A percentile compares a stretch with the other conserved stretches of the same genome.
These are phyloP conservation scores for Boletus rubroflammeus DNA, from an alignment of 768 basidiomycete genomes.

Conservation along the genomic window DNA sequence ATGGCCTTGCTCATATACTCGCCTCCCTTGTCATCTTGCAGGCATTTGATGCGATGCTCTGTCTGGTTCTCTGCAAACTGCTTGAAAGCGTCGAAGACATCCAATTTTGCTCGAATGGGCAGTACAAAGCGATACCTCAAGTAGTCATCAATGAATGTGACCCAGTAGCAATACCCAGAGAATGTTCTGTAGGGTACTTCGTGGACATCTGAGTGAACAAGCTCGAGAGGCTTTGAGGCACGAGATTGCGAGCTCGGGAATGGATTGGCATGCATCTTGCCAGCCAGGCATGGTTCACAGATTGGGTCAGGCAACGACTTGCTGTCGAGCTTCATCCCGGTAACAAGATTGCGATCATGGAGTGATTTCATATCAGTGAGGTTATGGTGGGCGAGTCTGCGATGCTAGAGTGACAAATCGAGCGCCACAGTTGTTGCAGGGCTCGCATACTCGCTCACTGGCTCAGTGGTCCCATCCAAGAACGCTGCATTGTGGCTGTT, in stretches of 20 bases:
- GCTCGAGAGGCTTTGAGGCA: background rate
- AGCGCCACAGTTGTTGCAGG: constrained; percentile 4
- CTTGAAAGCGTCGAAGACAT: constrained; percentile 25
- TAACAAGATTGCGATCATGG: background rate
- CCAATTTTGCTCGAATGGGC: constrained; percentile 19
- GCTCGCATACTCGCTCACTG: constrained; percentile 2
- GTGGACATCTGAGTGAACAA: constrained; percentile 23
- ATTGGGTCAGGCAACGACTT: background rate
- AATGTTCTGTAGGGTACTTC: background rate
- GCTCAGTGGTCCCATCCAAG: constrained; percentile 15
- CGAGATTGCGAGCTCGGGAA: background rate
- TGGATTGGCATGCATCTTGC: constrained; percentile 22
- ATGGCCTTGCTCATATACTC: constrained; percentile 32
- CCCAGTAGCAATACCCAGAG: constrained; percentile 7
- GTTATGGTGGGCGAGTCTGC: too few species aligned
- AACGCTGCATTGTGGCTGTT: constrained; percentile 17
- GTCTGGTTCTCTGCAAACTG: constrained; percentile 27
- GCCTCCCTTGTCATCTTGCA: constrained; percentile 30
- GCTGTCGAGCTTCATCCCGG: background rate
- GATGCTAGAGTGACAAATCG: constrained; percentile 21
- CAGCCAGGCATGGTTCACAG: constrained; percentile 4
- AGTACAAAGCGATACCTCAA: constrained; percentile 16
- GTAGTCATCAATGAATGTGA: constrained; percentile 9
- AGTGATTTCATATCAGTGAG: too few species aligned
- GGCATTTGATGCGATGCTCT: constrained; percentile 9